Percentiles rank a stretch among this genome's conserved stretches.
Evolutionary conservation across 139 green algal genomes (phyloP).

Genomic region (Ettlia oleoabundans): DNA sequence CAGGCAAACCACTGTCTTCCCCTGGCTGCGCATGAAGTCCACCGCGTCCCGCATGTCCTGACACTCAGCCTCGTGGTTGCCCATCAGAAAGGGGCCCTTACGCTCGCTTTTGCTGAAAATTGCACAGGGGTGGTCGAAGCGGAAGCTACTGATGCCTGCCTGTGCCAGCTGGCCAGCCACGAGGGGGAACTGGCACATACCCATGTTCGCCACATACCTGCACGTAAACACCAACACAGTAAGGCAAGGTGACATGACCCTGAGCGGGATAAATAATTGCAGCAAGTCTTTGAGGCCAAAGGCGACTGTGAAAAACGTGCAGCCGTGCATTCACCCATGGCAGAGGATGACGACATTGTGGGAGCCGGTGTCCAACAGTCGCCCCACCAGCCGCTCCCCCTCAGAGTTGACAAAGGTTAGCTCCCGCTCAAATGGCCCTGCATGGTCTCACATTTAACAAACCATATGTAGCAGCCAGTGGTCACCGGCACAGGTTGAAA

Average conservation of each 20-base stretch:
- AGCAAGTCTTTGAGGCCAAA: too few species aligned
- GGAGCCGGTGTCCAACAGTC: slow-evolving; percentile 25
- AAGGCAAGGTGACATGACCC: not conserved
- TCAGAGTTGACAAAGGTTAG: slow-evolving; percentile 33
- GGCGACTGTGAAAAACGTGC: too few species aligned
- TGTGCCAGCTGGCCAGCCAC: slow-evolving; percentile 31
- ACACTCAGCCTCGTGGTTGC: slow-evolving; percentile 50
- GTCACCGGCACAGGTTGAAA: too few species aligned
- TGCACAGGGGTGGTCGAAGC: slow-evolving; percentile 48
- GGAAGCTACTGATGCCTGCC: slow-evolving; percentile 34
- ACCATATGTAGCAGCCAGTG: not conserved
- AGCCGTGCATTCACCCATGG: slow-evolving; percentile 44
- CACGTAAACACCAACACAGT: not conserved
- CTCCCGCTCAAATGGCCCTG: slow-evolving; percentile 23
- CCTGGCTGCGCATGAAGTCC: slow-evolving; percentile 26
- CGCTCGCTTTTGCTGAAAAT: slow-evolving; percentile 31
- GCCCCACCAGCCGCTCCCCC: slow-evolving; percentile 36
- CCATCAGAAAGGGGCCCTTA: slow-evolving; percentile 45
- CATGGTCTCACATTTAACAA: not conserved
- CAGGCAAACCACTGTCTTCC: slow-evolving; percentile 33
- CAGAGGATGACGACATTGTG: slow-evolving; percentile 42
- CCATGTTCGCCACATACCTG: slow-evolving; percentile 44
- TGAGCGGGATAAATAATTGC: too few species aligned
- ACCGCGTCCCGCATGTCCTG: slow-evolving; percentile 34
- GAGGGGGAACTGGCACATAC: slow-evolving; percentile 43